Evolutionary conservation across 2,329 filamentous ascomycete genomes (phyloP).

Genomic region (Penicillium corylophilum): DNA sequence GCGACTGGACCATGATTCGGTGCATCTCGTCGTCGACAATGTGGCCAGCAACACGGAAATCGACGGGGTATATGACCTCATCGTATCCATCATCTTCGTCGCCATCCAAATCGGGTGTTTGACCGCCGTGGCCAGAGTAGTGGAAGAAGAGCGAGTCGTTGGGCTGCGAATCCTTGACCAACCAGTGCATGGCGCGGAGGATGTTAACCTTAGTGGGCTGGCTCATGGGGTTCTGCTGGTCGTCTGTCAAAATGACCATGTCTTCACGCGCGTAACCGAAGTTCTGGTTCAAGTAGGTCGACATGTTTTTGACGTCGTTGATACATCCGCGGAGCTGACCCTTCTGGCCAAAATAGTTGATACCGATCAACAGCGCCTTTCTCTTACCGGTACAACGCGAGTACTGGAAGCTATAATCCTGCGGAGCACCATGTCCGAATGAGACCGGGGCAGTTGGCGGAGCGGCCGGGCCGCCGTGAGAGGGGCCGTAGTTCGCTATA

Average conservation of each 20-base stretch:
- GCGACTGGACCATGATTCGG: conserved; percentile 69
- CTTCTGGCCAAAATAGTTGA: conserved; percentile 93
- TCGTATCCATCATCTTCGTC: conserved; percentile 77
- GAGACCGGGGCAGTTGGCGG: conserved; percentile 67
- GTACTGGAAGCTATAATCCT: conserved; percentile 82
- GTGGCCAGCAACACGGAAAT: conserved; percentile 67
- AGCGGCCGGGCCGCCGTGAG: conserved; percentile 53
- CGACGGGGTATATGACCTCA: conserved; percentile 76
- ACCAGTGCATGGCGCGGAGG: conserved; percentile 93
- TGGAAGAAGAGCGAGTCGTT: conserved; percentile 98
- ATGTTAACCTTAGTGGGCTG: conserved; percentile 97
- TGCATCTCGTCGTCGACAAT: conserved; percentile 81
- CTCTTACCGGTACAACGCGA: conserved; percentile 84
- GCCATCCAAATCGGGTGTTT: conserved; percentile 70
- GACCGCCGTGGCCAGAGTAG: conserved; percentile 82
- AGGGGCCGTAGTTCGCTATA: conserved; percentile 14
- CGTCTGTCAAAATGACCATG: conserved; percentile 95
- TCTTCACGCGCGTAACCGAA: conserved; percentile 93
- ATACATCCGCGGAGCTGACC: conserved; percentile 91
- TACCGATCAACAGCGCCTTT: conserved; percentile 88
- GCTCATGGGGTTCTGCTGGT: conserved; percentile 96
- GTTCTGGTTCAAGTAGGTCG: conserved; percentile 78
- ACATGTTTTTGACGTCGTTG: conserved; percentile 98
- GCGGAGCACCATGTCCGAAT: conserved; percentile 78
- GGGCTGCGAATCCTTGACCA: conserved; percentile 86